Base-by-base conservation (phyloP, 2,329 filamentous ascomycete genomes). In the Chaetomiaceae sp. region DNA sequence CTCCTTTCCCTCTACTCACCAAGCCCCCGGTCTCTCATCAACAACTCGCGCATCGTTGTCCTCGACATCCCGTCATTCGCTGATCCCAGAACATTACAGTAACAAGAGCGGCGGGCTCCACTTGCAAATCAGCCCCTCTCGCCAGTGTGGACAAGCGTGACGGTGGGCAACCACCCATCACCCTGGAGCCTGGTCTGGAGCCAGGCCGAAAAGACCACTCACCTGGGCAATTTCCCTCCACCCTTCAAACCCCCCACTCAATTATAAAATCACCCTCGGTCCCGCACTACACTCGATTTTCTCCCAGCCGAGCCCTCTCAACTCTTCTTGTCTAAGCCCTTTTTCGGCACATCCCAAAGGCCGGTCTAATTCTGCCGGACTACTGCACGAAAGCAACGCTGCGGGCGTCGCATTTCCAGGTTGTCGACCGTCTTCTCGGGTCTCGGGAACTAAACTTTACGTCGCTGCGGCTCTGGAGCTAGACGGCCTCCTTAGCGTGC, bases 281-380 rank as follows among this genome's bases (percentile, higher is more conserved):
- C 56, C 58, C 56, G 56, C 60, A 60, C 60, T 63, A 63, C 30
- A 54, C 61, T 61, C 54, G 48, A 61, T 61, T 60, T 59, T 59
- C 58, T 49, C 58, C 58, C 55, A 51, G 33, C 42, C 46, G 48
- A 61, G 54, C 55, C 56, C 34, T 56, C 41, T 21, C 44, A 37
- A 49, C 33, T 41, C 33, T 43, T 23, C n/a, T 20, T 32, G 7
- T 21, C 14, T 32, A 33, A 32, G 20, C 45, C 27, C 10, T 32
- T 25, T n/a, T 20, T 16, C 32, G 27, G 33, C 38, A 18, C 48
- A 21, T 37, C 37, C n/a, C 37, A 23, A 27, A 30, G 37, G 30
- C 27, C 32, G 18, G 20, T 41, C 36, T 36, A 36, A 18, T 29
- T 32, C 48, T 43, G 48, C 38, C 48, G 40, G 32, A n/a, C 48